Base-by-base conservation (phyloP, 495 filamentous ascomycete genomes). In the Penicillium bovifimosum region DNA sequence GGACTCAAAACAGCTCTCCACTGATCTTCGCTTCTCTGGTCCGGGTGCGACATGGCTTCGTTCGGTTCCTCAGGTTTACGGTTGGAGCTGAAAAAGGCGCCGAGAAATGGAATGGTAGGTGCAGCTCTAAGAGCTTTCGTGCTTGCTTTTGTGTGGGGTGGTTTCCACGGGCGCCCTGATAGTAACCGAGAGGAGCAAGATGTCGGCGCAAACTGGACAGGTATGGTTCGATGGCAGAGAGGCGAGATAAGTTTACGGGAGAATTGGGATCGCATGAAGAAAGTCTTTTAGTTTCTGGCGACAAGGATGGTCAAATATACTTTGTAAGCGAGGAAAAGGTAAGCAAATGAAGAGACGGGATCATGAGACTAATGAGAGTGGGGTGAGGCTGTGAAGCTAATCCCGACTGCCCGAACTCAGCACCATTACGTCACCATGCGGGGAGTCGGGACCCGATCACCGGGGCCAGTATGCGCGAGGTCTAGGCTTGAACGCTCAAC, bases 1-100 rank as follows among this genome's bases (percentile, higher is more conserved):
- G 80, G 84, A 54, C 66, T 87, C 28, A 98, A 71, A 29, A 95
- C 79, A 9, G 92, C 86, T 54, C 83, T 86, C 93, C 93, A 98
- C 73, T 96, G 88, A 24, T 87, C 82, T 17, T 87, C 76, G 34
- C 72, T 83, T 69, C 90, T 88, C 71, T 95, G 71, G 44, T 90
- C 81, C 6, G 92, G 91, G 60, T 84, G 88, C 29, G 86, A 84
- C 82, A 89, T 93, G 43, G 79, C 85, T 64, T 68, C 60, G 49
- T 69, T 52, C 26, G 67, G 13, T 17, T 52, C 58, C 9, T 75
- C 67, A 27, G 74, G 47, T 32, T 64, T 69, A 32, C 64, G 66
- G 45, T 62, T 77, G 33, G 80, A 83, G 53, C 84, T 78, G 73
- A 96, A 96, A n/a, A 92, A 74, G 53, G 86, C 83, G 55, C 84